Evolutionary conservation across 192 early-diverging fungal genomes (phyloP).

Genomic region (Dimargaris cristalligena): DNA sequence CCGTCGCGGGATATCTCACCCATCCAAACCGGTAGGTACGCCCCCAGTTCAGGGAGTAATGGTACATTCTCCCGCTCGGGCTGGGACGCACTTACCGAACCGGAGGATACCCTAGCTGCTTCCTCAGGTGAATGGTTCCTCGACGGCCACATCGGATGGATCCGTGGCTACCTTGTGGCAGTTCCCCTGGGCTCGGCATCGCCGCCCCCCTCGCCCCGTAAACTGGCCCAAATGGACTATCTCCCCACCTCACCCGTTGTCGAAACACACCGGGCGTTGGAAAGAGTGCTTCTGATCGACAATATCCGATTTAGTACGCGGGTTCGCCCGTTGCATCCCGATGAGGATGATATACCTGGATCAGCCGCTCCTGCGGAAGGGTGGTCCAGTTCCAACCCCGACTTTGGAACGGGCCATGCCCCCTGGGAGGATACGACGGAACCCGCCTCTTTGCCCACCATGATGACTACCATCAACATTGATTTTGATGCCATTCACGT

Average conservation of each 20-base stretch:
- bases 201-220: constrained; percentile 9
- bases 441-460: not conserved
- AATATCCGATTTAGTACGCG: constrained; percentile 7
- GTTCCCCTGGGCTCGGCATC: constrained; percentile 6
- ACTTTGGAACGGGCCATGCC: too few species aligned
- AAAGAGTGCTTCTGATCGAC: constrained; percentile 2
- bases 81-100: too few species aligned
- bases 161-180: not conserved
- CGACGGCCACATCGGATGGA: not conserved
- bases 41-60: too few species aligned
- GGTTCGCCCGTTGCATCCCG: too few species aligned
- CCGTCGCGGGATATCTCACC: not conserved
- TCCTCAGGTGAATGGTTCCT: not conserved
- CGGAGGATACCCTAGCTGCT: too few species aligned
- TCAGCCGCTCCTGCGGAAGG: too few species aligned
- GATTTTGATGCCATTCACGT: constrained; percentile 2
- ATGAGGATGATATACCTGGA: too few species aligned
- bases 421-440: not conserved
- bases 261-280: not conserved
- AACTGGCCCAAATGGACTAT: not conserved
- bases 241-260: not conserved
- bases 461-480: not conserved
- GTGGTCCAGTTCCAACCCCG: too few species aligned
- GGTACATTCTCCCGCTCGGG: too few species aligned
- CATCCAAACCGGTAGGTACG: too few species aligned